Base-by-base conservation (phyloP, 2,329 filamentous ascomycete species). In the Lasiodiplodia theobromae region DNA sequence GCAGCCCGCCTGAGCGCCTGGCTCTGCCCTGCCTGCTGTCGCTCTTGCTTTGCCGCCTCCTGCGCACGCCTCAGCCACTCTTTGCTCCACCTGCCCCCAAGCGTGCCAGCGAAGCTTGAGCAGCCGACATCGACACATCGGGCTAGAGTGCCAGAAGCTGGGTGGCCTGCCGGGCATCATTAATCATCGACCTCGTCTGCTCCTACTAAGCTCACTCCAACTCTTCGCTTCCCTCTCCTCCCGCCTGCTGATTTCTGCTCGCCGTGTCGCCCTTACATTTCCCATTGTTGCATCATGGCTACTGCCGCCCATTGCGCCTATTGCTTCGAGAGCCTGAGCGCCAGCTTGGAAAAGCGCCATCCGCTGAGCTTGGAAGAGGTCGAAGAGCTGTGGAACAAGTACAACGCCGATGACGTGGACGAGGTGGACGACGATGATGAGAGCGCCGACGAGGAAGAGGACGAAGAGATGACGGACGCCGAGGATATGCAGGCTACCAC, bases 261-360 rank as follows among this genome's bases (percentile, higher is more conserved):
- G 28, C 54, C 28, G 40, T 44, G 54, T 51, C 65, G 37, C 51
- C 31, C 11, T 34, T 34, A 52, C 34, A 8, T 51, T 38, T 52
- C 65, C 16, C 28, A 44, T 38, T 31, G 18, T 44, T 21, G 34
- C 54, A 71, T 54, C 66, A 98, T 98, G 95, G 95, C 96, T 60
- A 91, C 91, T 68, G 82, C 88, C 74, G 91, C 90, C 69, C 95
- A 98, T 81, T 97, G 94, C 81, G 89, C 95, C 76, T 94, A 91
- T 81, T 97, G 94, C 84, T 98, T 99, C 85, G 96, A 99, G 82
- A 86, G 86, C 51, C 89, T 99, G 47, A 86, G 88, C 62, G 91
- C 94, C 66, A 87, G 89, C 70, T 92, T 97, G 73, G 87, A 93
- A 73, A 83, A 86, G 71, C 90, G 91, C 70, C 85, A 89, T 69